These are phyloP conservation scores for Plasmodium ovale DNA, from an alignment of 169 alveolate genomes.

Conservation along the genomic window DNA sequence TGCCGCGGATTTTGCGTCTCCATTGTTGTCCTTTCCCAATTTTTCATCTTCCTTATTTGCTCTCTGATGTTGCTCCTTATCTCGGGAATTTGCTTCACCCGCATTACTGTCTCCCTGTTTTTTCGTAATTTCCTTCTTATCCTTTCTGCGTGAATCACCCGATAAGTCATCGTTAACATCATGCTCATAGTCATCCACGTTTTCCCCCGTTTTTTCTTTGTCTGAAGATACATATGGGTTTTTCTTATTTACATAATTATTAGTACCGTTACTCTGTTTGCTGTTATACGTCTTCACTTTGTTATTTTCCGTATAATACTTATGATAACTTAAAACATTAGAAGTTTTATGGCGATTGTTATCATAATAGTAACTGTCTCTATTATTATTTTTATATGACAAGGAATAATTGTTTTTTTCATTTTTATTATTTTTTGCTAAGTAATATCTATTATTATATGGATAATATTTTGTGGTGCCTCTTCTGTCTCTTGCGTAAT, in stretches of 20 bases:
- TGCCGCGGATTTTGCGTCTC: too few species aligned
- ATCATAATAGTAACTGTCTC: conserved; percentile 16
- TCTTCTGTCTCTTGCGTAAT: conserved; percentile 30
- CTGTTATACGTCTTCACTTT: not conserved
- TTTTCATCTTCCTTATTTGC: too few species aligned
- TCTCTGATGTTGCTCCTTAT: too few species aligned
- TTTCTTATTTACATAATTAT: not conserved
- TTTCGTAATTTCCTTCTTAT: not conserved
- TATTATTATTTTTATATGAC: conserved; percentile 44
- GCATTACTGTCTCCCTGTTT: too few species aligned
- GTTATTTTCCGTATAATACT: conserved; percentile 1
- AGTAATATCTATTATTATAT: conserved; percentile 19
- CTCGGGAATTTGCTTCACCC: too few species aligned
- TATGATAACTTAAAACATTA: conserved; percentile 8
- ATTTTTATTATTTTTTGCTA: conserved; percentile 19
- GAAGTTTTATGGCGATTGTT: conserved; percentile 2
- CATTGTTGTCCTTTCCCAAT: too few species aligned
- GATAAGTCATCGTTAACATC: not conserved
- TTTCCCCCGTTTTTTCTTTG: not conserved
- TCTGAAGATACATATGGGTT: not conserved
- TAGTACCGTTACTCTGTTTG: not conserved
- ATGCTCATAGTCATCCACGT: not conserved
- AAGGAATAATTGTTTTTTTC: conserved; percentile 7
- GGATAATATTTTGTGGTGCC: not conserved
- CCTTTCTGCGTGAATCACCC: not conserved